Percentiles rank a stretch among this genome's conserved stretches.
phyloP scores from a whole-genome alignment of 371 early-diverging fungal genomes.

The Mortierella sp. region DNA sequence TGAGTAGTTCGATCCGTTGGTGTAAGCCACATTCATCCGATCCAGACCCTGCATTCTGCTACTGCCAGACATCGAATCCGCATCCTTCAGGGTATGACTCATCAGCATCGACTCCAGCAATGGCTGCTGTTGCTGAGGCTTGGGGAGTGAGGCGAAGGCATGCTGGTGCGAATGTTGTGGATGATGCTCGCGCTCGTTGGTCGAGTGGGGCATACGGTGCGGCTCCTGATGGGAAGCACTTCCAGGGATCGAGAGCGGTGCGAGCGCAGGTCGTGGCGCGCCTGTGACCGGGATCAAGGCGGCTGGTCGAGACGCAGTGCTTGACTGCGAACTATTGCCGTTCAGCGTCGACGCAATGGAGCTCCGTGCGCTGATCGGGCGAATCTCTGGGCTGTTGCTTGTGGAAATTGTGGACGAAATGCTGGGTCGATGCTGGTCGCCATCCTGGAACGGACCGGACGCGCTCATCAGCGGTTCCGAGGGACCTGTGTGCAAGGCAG shows the following conservation, averaged over 20 bases:
- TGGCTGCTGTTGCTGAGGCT: not conserved
- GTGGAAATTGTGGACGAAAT: not conserved
- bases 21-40: conserved; percentile 15
- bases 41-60: conserved; percentile 16
- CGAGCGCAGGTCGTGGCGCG: not conserved
- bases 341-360: not conserved
- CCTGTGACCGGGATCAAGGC: not conserved
- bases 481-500: not conserved
- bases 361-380: not conserved
- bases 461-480: conserved; percentile 3
- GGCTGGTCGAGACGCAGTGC: not conserved
- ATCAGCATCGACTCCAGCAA: conserved; percentile 18
- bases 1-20: conserved; percentile 51
- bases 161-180: conserved; percentile 26
- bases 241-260: conserved; percentile 4
- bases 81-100: conserved; percentile 34
- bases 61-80: conserved; percentile 19
- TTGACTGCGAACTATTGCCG: not conserved
- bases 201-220: conserved; percentile 23
- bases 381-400: conserved; percentile 8
- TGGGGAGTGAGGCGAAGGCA: conserved; percentile 7
- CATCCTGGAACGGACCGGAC: not conserved
- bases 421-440: conserved; percentile 2
- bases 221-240: not conserved
- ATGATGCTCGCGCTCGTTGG: conserved; percentile 6